Evolutionary conservation across 2,329 filamentous ascomycete genomes (phyloP).

Genomic region (Stagonosporopsis chrysanthemi): DNA sequence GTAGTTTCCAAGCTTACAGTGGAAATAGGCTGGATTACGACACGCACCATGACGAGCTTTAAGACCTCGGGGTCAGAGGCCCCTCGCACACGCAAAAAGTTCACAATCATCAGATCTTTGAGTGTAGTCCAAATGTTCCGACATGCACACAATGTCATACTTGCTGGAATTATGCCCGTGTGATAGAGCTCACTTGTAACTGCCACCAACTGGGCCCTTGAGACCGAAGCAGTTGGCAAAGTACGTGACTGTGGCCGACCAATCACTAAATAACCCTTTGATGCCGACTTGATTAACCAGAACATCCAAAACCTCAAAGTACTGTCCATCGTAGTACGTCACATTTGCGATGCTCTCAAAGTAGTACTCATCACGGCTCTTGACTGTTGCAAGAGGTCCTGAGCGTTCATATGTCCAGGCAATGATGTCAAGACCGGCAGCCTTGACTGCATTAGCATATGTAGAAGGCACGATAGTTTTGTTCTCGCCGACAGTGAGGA

Average conservation of each 20-base stretch:
- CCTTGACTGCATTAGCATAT: slow-evolving; percentile 67
- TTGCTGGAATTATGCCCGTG: background rate
- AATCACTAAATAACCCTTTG: slow-evolving; percentile 70
- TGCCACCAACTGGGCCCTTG: slow-evolving; percentile 26
- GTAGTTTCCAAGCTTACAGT: too few relatives aligned
- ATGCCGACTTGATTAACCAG: slow-evolving; percentile 66
- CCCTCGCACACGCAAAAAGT: too few relatives aligned
- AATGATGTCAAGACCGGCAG: slow-evolving; percentile 68
- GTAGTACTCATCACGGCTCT: slow-evolving; percentile 39
- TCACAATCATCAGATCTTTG: background rate
- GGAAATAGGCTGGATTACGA: too few relatives aligned
- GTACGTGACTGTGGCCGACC: slow-evolving; percentile 70
- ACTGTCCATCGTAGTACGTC: slow-evolving; percentile 68
- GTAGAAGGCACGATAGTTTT: slow-evolving; percentile 64
- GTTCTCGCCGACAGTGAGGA: slow-evolving; percentile 59
- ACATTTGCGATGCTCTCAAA: slow-evolving; percentile 58
- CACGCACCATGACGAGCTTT: too few relatives aligned
- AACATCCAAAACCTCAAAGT: slow-evolving; percentile 68
- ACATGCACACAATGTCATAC: background rate
- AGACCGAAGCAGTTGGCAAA: slow-evolving; percentile 72
- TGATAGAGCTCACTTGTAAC: slow-evolving; percentile 13
- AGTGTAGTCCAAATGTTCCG: background rate
- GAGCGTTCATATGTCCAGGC: slow-evolving; percentile 72
- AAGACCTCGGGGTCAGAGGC: too few relatives aligned
- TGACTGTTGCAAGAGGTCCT: slow-evolving; percentile 61